phyloP scores from a whole-genome alignment of 31 red algal genomes.

The Asparagopsis taxiformis region DNA sequence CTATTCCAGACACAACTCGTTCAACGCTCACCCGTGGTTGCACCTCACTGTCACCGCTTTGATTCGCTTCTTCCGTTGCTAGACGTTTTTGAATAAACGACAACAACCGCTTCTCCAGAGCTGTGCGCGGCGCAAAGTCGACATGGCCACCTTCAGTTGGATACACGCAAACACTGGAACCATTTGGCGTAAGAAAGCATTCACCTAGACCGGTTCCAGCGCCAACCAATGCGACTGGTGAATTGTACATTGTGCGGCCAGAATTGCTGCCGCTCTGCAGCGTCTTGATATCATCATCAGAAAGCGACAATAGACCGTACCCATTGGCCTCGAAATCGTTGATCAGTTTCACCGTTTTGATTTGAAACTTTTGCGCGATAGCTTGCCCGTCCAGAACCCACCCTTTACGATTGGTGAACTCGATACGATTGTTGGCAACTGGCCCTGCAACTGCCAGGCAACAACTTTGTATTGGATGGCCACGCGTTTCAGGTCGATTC shows the following conservation, averaged over 20 bases:
- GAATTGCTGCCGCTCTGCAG: slow-evolving; percentile 74
- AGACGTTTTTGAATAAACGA: slow-evolving; percentile 60
- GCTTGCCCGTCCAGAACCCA: slow-evolving; percentile 90
- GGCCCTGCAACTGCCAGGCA: slow-evolving; percentile 93
- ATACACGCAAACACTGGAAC: slow-evolving; percentile 52
- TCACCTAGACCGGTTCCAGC: slow-evolving; percentile 99
- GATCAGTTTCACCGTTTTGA: slow-evolving; percentile 69
- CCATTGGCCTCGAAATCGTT: slow-evolving; percentile 99
- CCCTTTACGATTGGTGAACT: slow-evolving; percentile 87
- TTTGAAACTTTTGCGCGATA: slow-evolving; percentile 67
- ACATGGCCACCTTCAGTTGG: slow-evolving; percentile 93
- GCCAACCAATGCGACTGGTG: slow-evolving; percentile 68
- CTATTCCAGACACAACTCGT: slow-evolving; percentile 85
- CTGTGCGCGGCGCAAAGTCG: slow-evolving; percentile 95
- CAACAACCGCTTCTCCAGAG: slow-evolving; percentile 71
- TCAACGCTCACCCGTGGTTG: slow-evolving; percentile 87
- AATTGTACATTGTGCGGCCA: slow-evolving; percentile 3
- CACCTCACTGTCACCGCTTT: slow-evolving; percentile 13
- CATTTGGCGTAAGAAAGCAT: slow-evolving; percentile 73
- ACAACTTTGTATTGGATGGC: slow-evolving; percentile 31
- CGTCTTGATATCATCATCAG: slow-evolving; percentile 39
- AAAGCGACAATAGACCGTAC: slow-evolving; percentile 79
- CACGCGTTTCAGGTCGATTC: slow-evolving; percentile 8
- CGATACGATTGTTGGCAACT: slow-evolving; percentile 72
- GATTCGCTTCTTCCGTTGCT: slow-evolving; percentile 19